A percentile compares a stretch with the other conserved stretches of the same genome.
Evolutionary conservation across 169 alveolate genomes (phyloP).

Genomic region (Plasmodium blacklocki): DNA sequence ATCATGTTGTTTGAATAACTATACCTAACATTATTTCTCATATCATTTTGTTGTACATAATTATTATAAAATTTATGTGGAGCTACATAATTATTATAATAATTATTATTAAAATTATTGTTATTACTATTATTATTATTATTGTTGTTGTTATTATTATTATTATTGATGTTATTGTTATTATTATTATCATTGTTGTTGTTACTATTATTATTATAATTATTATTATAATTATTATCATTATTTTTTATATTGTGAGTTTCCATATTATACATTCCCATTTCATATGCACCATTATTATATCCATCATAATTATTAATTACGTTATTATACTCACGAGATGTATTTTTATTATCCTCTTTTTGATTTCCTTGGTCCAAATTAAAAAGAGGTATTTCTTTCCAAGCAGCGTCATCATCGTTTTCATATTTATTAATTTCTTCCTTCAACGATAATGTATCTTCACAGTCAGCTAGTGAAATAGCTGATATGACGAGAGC

Average conservation of each 20-base stretch:
- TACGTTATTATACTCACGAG: background rate
- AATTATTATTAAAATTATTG: background rate
- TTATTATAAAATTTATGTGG: background rate
- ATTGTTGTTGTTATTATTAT: background rate
- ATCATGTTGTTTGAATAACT: background rate
- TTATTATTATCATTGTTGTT: background rate
- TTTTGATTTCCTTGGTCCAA: background rate
- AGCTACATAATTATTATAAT: background rate
- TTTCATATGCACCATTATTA: background rate
- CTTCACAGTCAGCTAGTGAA: conserved; percentile 60
- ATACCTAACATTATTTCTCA: background rate
- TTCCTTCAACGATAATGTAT: conserved; percentile 34
- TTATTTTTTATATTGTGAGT: background rate
- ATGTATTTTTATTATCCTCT: background rate
- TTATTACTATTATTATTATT: background rate
- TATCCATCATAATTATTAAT: background rate
- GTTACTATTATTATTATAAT: conserved; percentile 14
- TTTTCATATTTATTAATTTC: conserved; percentile 28
- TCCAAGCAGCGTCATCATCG: conserved; percentile 52
- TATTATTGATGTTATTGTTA: background rate
- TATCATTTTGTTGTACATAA: too few relatives aligned
- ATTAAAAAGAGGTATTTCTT: conserved; percentile 30
- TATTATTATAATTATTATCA: background rate
- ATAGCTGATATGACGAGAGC: conserved; percentile 64
- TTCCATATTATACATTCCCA: background rate